Evolutionary conservation across 177 flowering plant species (phyloP), one percentile per base, ranked within the genome.

Genomic region (Vitis hybrid): DNA sequence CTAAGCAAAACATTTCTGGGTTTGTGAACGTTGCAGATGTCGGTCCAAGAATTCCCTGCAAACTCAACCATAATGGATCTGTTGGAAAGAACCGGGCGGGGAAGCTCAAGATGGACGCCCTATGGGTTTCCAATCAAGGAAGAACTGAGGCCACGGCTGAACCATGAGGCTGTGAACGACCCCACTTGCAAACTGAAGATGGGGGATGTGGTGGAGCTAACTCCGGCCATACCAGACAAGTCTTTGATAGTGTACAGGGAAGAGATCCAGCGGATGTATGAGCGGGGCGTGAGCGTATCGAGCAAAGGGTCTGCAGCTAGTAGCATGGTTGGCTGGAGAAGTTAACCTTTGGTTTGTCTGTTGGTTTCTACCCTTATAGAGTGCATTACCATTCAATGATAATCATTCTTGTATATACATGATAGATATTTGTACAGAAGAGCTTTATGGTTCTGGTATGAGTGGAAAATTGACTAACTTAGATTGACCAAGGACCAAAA

Each of bases 161-260:
- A 96, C 81, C 86, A 82, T 49, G 72, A 82, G 66, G 86, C 91
- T 4, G 88, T 93, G 60, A 79, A 71, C 12, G 93, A 95, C 62
- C 83, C 86, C 1, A 71, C 72, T 5, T 77, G 87, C 78, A 88
- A 83, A 82, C 81, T 96, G 72, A 88, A 85, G 71, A 96, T 93
- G 99, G 99, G 99, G 49, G 99, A 93, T 75, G 89, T 96, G 16
- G 87, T 96, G 68, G 97, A 96, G 74, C 81, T 96, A 16, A 86
- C 93, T 16, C 98, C 93, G 0, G 72, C 91, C 64, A 83, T 93
- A 58, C 86, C 99, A 0, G 89, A 90, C 73, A 86, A 88, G 73
- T 90, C 93, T 5, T 66, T 95, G 78, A 83, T 79, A 0, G 93
- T 82, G 66, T 93, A 87, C 79, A 85, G 98, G 76, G 97, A 93